Base-by-base conservation (phyloP, 2,329 filamentous ascomycete genomes). In the Alternaria novae-zelandiae region DNA sequence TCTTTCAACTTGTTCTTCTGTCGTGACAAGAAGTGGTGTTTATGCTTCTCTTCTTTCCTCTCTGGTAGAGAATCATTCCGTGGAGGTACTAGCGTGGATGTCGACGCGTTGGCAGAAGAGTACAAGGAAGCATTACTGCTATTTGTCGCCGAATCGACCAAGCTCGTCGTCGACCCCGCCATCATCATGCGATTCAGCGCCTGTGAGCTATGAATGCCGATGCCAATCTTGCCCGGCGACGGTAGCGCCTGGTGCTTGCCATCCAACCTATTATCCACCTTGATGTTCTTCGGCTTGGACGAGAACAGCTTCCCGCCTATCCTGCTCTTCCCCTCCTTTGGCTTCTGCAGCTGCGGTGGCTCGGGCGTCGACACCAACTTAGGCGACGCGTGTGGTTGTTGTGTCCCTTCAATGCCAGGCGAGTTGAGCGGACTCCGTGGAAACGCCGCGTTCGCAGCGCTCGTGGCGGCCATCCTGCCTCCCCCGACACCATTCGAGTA, bases 1-100 rank as follows among this genome's bases (percentile, higher is more conserved):
- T 87, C 86, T 67, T 86, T 89, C 61, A 92, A 82, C 77, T 94
- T 94, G 74, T 94, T 87, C 75, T 94, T 94, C 74, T 93, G 91
- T 43, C 92, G 85, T 8, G 91, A 93, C 57, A 95, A 77, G 69
- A 95, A 94, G 74, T 94, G 89, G 70, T 94, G 92, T 69, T 91
- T 91, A 81, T 83, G 82, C 70, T 91, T 91, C 72, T 92, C 89
- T 80, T 91, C 92, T 62, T 91, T 89, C 72, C 90, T 90, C 32
- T 86, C 86, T 3, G 72, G 74, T 6, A 74, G 68, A 21, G 76
- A 81, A 6, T 82, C 79, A 26, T 80, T 73, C 25, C 83, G 80
- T 20, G 68, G 66, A 0, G 91, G 87, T n/a, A 92, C 87, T 60
- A 95, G 89, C 0, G 92, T 94, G 3, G 90, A 90, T 0, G 90